These are phyloP conservation scores for Suillus subluteus DNA, from an alignment of 768 basidiomycete genomes.

Conservation along the genomic window DNA sequence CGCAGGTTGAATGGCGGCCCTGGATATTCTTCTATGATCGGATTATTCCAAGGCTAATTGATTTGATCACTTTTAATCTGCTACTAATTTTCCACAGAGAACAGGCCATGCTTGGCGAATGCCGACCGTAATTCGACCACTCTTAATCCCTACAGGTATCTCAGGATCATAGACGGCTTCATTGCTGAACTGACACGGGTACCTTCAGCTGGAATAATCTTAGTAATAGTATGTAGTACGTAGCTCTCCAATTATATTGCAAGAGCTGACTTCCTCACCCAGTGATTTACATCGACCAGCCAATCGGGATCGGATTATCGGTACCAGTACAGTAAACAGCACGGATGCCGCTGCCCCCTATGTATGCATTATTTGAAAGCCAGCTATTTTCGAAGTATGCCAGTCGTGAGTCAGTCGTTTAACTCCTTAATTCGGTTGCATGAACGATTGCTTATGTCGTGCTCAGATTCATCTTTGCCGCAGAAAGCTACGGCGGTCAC, in stretches of 20 bases:
- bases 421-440: background rate
- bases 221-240: conserved; percentile 55
- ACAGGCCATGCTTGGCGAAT: conserved; percentile 67
- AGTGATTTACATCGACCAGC: conserved; percentile 77
- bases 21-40: conserved; percentile 66
- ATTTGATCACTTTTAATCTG: background rate
- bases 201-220: conserved; percentile 63
- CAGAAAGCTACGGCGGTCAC: conserved; percentile 72
- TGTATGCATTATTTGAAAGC: conserved; percentile 67
- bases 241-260: background rate
- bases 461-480: conserved; percentile 60
- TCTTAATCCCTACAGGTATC: conserved; percentile 63
- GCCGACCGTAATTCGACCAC: conserved; percentile 50
- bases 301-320: conserved; percentile 71
- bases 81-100: conserved; percentile 33
- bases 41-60: conserved; percentile 59
- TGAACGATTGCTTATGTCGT: background rate
- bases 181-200: background rate
- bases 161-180: background rate
- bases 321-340: conserved; percentile 55
- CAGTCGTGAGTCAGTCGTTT: conserved; percentile 51
- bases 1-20: conserved; percentile 62
- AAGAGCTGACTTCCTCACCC: background rate
- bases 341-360: conserved; percentile 54
- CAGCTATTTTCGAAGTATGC: conserved; percentile 51